phyloP scores from a whole-genome alignment of 2,329 filamentous ascomycete genomes.

The Ophiocordyceps camponoti-floridani region DNA sequence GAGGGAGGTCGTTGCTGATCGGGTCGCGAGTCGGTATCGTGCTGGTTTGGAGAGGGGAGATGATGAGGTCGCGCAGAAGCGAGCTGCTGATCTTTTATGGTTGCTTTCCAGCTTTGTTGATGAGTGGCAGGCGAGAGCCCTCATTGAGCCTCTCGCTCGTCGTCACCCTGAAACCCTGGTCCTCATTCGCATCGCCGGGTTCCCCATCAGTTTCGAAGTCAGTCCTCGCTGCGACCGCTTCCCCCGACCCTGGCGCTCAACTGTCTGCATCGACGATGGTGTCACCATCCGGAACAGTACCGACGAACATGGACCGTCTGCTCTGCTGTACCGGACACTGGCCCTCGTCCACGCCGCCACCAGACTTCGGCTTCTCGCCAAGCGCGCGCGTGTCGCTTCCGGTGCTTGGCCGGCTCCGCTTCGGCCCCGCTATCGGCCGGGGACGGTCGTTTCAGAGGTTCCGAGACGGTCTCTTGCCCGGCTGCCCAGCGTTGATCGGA shows the following conservation, averaged over 20 bases:
- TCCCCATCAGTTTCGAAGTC: background rate
- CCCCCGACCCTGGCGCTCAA: background rate
- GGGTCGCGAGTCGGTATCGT: background rate
- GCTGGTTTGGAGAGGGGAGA: background rate
- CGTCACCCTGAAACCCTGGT: background rate
- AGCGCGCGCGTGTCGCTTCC: background rate
- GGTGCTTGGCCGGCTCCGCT: background rate
- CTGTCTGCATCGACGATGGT: background rate
- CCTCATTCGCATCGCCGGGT: background rate
- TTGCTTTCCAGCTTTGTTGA: constrained; percentile 14
- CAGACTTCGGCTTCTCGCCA: background rate
- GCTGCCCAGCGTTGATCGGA: background rate
- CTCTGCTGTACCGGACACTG: background rate
- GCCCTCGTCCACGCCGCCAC: background rate
- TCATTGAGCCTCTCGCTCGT: background rate
- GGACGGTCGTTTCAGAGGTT: background rate
- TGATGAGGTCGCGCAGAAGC: constrained; percentile 3
- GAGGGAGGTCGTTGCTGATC: background rate
- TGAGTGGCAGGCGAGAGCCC: constrained; percentile 1
- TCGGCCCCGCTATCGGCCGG: background rate
- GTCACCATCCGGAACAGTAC: background rate
- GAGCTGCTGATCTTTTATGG: constrained; percentile 16
- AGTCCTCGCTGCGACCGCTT: background rate
- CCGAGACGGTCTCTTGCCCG: background rate
- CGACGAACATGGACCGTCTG: background rate